Evolutionary conservation across 1,284 basidiomycete species (phyloP).

Genomic region (Cryptococcus sp.): DNA sequence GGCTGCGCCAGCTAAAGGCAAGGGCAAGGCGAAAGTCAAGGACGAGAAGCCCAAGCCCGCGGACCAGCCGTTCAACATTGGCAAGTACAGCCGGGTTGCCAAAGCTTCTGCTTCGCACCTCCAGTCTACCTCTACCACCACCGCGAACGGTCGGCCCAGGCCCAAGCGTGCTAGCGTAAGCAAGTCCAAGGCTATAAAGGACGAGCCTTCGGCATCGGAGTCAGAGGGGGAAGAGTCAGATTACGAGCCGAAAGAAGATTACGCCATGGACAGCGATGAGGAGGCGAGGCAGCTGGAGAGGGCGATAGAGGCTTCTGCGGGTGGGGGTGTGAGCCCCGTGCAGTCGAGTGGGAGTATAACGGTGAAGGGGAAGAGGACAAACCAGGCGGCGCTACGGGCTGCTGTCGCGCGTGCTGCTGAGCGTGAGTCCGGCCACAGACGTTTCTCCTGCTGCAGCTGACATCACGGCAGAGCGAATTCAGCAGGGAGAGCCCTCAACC

Average conservation of each 20-base stretch:
- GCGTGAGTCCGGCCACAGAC: too few species aligned
- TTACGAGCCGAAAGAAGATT: constrained; percentile 15
- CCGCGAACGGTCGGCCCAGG: constrained; percentile 4
- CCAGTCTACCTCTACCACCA: constrained; percentile 6
- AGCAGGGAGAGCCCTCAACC: not conserved
- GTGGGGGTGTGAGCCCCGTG: not conserved
- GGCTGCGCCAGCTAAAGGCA: constrained; percentile 65
- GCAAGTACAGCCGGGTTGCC: constrained; percentile 20
- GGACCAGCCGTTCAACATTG: constrained; percentile 33
- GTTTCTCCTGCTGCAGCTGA: constrained; percentile 6
- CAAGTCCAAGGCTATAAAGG: constrained; percentile 1
- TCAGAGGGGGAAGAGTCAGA: constrained; percentile 16
- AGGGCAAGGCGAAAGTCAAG: constrained; percentile 65
- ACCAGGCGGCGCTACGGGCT: constrained; percentile 12
- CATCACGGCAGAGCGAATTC: constrained; percentile 4
- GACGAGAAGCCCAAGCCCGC: constrained; percentile 64
- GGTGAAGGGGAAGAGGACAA: constrained; percentile 8
- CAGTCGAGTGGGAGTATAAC: not conserved
- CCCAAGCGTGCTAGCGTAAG: constrained; percentile 1
- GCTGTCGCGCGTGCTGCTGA: constrained; percentile 20
- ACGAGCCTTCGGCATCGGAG: constrained; percentile 9
- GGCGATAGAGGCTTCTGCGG: constrained; percentile 22
- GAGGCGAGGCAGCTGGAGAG: constrained; percentile 23
- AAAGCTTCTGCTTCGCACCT: constrained; percentile 19
- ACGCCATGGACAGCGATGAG: constrained; percentile 32